Evolutionary conservation across 306 rosid species (phyloP).

Genomic region (Ormosia emarginata): DNA sequence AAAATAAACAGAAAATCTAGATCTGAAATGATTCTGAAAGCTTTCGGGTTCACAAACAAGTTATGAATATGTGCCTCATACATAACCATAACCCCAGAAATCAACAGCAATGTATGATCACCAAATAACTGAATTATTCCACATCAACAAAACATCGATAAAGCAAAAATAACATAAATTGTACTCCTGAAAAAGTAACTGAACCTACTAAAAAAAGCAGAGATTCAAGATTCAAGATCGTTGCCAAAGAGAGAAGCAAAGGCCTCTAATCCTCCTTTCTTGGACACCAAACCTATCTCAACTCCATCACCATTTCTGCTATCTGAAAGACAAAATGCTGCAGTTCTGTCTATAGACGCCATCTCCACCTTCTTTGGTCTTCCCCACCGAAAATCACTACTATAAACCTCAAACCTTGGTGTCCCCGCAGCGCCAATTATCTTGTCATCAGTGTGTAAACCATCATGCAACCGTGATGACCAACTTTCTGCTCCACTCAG

Average conservation of each 20-base stretch:
- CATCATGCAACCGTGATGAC: background rate
- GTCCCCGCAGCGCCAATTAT: conserved; percentile 37
- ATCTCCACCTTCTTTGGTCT: conserved; percentile 57
- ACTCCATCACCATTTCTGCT: conserved; percentile 33
- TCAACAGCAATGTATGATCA: background rate
- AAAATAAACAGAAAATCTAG: too few relatives aligned
- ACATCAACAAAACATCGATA: background rate
- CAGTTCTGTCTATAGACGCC: conserved; percentile 30
- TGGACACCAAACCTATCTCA: conserved; percentile 38
- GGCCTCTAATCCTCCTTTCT: conserved; percentile 1
- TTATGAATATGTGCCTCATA: too few relatives aligned
- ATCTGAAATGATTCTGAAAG: too few relatives aligned
- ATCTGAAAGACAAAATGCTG: conserved; percentile 36
- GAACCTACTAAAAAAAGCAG: background rate
- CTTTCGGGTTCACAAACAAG: too few relatives aligned
- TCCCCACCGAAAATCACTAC: conserved; percentile 58
- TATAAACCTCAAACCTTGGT: conserved; percentile 47
- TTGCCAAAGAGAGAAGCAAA: conserved; percentile 34
- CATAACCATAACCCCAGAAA: too few relatives aligned
- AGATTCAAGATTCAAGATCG: background rate
- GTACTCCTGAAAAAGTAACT: background rate
- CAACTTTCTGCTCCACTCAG: conserved; percentile 31
- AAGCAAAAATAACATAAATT: background rate
- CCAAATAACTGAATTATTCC: background rate
- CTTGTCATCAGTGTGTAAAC: background rate